These are phyloP conservation scores for Calonectria pseudoturangicola DNA, from an alignment of 2,329 filamentous ascomycete genomes.

Conservation along the genomic window DNA sequence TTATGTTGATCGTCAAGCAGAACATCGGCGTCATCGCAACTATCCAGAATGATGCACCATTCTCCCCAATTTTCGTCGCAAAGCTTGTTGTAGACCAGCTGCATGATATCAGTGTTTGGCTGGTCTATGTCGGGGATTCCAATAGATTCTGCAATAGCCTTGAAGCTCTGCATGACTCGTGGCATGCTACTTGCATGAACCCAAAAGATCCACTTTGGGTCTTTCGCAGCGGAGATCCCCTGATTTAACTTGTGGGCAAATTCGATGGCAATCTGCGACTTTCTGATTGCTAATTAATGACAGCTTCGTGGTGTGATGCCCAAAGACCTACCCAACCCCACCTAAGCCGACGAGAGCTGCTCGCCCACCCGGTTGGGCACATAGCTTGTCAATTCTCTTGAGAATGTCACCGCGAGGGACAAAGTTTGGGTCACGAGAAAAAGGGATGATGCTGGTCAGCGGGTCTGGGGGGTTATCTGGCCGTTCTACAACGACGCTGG, in stretches of 20 bases:
- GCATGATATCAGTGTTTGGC: not conserved
- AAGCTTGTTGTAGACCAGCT: constrained; percentile 8
- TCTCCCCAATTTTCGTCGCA: not conserved
- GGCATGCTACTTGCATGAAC: constrained; percentile 39
- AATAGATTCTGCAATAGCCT: constrained; percentile 14
- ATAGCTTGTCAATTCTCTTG: constrained; percentile 48
- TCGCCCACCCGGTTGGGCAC: constrained; percentile 46
- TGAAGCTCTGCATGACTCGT: constrained; percentile 13
- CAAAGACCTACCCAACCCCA: constrained; percentile 50
- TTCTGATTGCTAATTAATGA: constrained; percentile 26
- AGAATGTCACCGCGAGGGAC: constrained; percentile 53
- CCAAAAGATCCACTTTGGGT: constrained; percentile 61
- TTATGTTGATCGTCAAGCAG: not conserved
- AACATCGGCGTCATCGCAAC: not conserved
- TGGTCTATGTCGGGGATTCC: constrained; percentile 7
- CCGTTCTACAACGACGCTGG: not conserved
- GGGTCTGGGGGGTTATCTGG: not conserved
- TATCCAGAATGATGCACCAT: constrained; percentile 8
- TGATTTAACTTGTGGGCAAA: constrained; percentile 56
- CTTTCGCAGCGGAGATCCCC: constrained; percentile 23
- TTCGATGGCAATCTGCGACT: constrained; percentile 58
- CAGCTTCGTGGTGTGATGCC: too few relatives aligned
- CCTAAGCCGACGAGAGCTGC: constrained; percentile 58
- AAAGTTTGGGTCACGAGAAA: constrained; percentile 56
- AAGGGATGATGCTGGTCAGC: constrained; percentile 46